A percentile compares a stretch with the other conserved stretches of the same genome.
Conservation (phyloP, 1,284 basidiomycete species). For the Cryptococcus amylolentus region DNA sequence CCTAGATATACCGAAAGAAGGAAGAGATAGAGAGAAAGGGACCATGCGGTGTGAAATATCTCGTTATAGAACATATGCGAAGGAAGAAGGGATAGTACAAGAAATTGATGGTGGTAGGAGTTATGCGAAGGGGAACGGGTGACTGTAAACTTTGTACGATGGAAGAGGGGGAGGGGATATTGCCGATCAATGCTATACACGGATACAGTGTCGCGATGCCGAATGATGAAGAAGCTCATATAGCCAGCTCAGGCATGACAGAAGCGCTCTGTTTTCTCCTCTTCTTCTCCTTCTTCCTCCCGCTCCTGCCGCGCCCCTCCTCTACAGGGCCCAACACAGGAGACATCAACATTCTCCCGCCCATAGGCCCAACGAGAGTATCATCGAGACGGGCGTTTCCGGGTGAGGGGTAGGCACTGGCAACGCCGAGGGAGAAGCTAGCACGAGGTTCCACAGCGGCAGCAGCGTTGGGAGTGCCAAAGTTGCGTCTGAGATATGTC, state of each 20-base stretch:
- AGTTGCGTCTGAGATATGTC: constrained; percentile 39
- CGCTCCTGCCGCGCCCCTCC: not conserved
- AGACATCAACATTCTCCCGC: constrained; percentile 14
- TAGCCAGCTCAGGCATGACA: constrained; percentile 2
- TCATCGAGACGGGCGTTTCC: constrained; percentile 9
- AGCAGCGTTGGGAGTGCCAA: constrained; percentile 11
- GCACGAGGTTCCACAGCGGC: not conserved
- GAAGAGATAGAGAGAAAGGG: no score
- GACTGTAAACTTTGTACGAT: no score
- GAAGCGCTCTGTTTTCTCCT: constrained; percentile 1
- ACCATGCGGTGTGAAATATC: no score
- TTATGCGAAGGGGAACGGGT: no score
- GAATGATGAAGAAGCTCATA: not conserved
- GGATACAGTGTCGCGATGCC: no score
- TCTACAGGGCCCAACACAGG: constrained; percentile 11
- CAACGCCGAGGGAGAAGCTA: not conserved
- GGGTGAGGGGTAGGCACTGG: not conserved
- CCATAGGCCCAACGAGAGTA: constrained; percentile 18
- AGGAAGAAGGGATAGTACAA: no score
- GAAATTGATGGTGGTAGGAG: no score
- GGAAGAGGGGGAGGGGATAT: no score
- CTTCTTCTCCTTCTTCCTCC: constrained; percentile 7
- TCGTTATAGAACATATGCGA: no score
- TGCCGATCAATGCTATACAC: no score
- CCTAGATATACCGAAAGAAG: no score